phyloP scores from a whole-genome alignment of 2,329 filamentous ascomycete genomes.

The Xylaria sp. region DNA sequence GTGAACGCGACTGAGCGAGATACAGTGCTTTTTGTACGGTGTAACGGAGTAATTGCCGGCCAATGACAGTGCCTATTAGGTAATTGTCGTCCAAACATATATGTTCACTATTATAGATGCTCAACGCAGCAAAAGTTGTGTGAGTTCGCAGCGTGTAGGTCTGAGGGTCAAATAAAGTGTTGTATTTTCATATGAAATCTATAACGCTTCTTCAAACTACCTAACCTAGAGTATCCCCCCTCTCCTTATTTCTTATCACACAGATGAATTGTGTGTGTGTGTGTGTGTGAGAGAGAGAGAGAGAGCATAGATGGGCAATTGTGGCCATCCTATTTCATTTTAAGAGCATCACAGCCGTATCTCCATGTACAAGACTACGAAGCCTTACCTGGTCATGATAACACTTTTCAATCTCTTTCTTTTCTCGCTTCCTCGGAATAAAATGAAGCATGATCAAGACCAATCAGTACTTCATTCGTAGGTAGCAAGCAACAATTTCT shows the following conservation, averaged over 20 bases:
- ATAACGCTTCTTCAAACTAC: neutral
- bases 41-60: neutral
- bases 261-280: no score
- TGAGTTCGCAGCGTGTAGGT: neutral
- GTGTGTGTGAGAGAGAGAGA: neutral
- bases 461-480: neutral
- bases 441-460: neutral
- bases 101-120: no score
- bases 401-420: neutral
- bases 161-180: neutral
- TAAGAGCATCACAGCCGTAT: neutral
- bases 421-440: neutral
- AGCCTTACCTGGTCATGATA: neutral
- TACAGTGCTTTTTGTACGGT: neutral
- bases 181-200: neutral
- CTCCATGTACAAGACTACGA: neutral
- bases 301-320: neutral
- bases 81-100: neutral
- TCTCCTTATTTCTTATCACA: neutral
- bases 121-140: no score
- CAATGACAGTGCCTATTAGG: constrained; percentile 1
- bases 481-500: neutral
- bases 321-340: neutral
- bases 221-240: neutral
- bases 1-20: neutral